Base-by-base conservation (phyloP, 129 eudicot species). In the Artemisia tridentata region DNA sequence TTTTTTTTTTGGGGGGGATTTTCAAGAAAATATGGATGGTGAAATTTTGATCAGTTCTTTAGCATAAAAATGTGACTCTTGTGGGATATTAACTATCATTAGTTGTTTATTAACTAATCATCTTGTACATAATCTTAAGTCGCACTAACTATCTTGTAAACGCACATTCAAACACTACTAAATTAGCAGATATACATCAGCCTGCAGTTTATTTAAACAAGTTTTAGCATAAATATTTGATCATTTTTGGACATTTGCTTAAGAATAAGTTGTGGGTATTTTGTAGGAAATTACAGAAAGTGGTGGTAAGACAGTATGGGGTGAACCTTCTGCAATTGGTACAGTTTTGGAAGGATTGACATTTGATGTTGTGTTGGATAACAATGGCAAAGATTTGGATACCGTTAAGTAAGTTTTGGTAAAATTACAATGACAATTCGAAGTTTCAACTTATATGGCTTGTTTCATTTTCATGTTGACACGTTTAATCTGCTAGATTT, bases 341-440 rank as follows among this genome's bases (percentile, higher is more conserved):
- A 87, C 83, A 53, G 89, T 90, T 43, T 79, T 95, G 57, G 89
- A 88, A 31, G 99, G 97, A n/a, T 83, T 80, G 61, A 62, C 86
- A 17, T 90, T 90, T 72, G 93, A 90, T 77, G 93, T 84, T 54
- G 99, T 95, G 62, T 77, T 95, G 86, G 99, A 95, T 79, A 95
- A 95, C 87, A 95, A 95, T 79, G 99, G 97, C 78, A 95, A 95
- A 84, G 97, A 95, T 70, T 85, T 95, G 84, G 99, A 93, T 17
- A 41, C 93, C 50, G 99, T 93, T 13, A 90, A 81, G 99, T 93
- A 16, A 68, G 86, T 78, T 21, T n/a, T 41, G 8, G 8, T 77
- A 12, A 65, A 4, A 9, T 66, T 8, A 68, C 16, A 15, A 47
- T 54, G 48, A 2, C 4, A 38, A 41, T 13, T 52, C 7, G 7